phyloP scores from a whole-genome alignment of 306 rosid species.

The Neltuma alba region DNA sequence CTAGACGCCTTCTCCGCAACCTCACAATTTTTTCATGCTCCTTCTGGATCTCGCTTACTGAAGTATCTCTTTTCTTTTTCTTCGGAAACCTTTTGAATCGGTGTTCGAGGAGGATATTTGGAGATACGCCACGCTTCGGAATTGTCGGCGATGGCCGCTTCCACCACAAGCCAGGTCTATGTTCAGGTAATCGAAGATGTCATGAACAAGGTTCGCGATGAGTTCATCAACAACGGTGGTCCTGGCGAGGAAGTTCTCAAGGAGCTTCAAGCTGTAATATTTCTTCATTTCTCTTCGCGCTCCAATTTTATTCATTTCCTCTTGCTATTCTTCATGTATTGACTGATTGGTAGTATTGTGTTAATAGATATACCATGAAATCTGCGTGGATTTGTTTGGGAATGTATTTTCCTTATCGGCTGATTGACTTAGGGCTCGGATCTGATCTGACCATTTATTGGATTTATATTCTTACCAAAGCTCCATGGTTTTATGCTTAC shows the following conservation, averaged over 20 bases:
- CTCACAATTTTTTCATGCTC: conserved; percentile 19
- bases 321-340: not conserved
- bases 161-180: conserved; percentile 83
- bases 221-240: conserved; percentile 74
- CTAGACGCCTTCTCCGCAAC: conserved; percentile 34
- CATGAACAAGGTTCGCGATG: conserved; percentile 87
- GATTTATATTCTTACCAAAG: not conserved
- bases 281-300: not conserved
- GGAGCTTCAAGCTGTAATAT: conserved; percentile 97
- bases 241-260: conserved; percentile 95
- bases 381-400: not conserved
- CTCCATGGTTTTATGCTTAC: conserved; percentile 23
- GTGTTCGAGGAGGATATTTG: conserved; percentile 17
- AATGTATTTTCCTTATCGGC: conserved; percentile 6
- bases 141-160: conserved; percentile 61
- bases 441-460: conserved; percentile 57
- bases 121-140: conserved; percentile 30
- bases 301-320: not conserved
- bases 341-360: not conserved
- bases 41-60: conserved; percentile 31
- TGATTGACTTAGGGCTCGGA: conserved; percentile 54
- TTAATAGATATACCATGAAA: not conserved
- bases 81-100: conserved; percentile 9
- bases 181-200: conserved; percentile 94
- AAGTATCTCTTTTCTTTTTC: not conserved